Evolutionary conservation across 306 rosid species (phyloP), one percentile per base, ranked within the genome.

Genomic region (Calophaca sinica): DNA sequence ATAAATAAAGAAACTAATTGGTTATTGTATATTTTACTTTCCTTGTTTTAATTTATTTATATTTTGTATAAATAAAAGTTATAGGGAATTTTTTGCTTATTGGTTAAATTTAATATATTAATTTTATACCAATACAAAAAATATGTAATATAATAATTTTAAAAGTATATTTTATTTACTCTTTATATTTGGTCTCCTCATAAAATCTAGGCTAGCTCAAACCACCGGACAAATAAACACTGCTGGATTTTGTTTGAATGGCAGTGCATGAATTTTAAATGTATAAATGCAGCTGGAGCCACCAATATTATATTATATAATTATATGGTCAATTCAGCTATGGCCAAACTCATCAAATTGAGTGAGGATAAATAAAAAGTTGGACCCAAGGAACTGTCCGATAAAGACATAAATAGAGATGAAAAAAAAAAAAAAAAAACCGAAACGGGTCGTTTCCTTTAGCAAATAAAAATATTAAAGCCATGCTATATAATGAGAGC

Each of bases 271-370:
- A n/a, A n/a, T 60, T 38, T 61, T 13, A 78, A 54, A 29, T 62
- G 11, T 6, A 26, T 41, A 50, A 39, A 59, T 70, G 76, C 31
- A 57, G 75, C 72, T 74, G 76, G 80, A 59, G 51, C 66, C 76
- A 68, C 26, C 48, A 9, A 31, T 55, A 48, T 45, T 33, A 2
- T 51, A 14, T 11, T 58, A 58, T 13, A 49, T 7, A 42, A 14
- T 11, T 52, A 50, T 20, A 9, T 75, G 42, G 49, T 42, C 58
- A 75, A 29, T 75, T 53, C 9, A 7, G 61, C 13, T 39, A 46
- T 45, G 36, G 12, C 62, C 61, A 62, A 49, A 38, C 58, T 38
- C 26, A 12, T 71, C 38, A 73, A 44, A 44, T 44, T 45, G 50
- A 28, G 12, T 28, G 46, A 52, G 44, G 13, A 63, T 35, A 54